phyloP scores from a whole-genome alignment of 352 stramenopile genomes.

The Globisporangium ultimum region DNA sequence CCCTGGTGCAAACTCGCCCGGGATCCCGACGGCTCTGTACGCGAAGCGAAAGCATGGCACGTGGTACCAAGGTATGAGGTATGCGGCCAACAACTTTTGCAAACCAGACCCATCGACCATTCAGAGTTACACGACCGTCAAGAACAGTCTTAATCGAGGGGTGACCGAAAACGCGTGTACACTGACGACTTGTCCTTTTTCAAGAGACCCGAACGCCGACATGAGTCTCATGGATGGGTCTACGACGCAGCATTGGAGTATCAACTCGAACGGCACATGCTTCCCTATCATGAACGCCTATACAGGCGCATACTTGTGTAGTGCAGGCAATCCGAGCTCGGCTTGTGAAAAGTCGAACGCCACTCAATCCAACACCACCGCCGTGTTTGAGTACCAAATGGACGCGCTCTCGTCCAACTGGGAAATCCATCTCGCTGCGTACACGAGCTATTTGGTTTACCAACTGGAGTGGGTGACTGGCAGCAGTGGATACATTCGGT shows the following conservation, averaged over 20 bases:
- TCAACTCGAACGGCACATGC: slow-evolving; percentile 63
- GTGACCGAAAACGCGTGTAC: slow-evolving; percentile 51
- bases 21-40: slow-evolving; percentile 39
- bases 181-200: slow-evolving; percentile 31
- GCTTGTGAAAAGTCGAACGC: slow-evolving; percentile 18
- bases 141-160: slow-evolving; percentile 25
- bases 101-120: too few relatives aligned
- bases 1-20: slow-evolving; percentile 34
- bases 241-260: slow-evolving; percentile 34
- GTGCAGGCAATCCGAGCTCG: slow-evolving; percentile 37
- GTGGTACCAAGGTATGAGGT: slow-evolving; percentile 70
- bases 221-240: slow-evolving; percentile 31
- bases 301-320: slow-evolving; percentile 52
- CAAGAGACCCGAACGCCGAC: slow-evolving; percentile 50
- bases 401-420: slow-evolving; percentile 82
- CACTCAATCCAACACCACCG: too few relatives aligned
- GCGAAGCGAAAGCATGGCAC: slow-evolving; percentile 27
- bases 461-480: slow-evolving; percentile 75
- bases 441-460: slow-evolving; percentile 73
- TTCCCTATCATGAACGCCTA: slow-evolving; percentile 58
- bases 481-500: slow-evolving; percentile 49
- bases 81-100: slow-evolving; percentile 61
- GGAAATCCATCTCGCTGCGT: slow-evolving; percentile 46
- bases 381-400: slow-evolving; percentile 77
- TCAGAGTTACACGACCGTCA: slow-evolving; percentile 40